A percentile compares a stretch with the other conserved stretches of the same genome.
These are phyloP conservation scores for Fusarium nanum DNA, from an alignment of 2,329 filamentous ascomycete genomes.

Conservation along the genomic window DNA sequence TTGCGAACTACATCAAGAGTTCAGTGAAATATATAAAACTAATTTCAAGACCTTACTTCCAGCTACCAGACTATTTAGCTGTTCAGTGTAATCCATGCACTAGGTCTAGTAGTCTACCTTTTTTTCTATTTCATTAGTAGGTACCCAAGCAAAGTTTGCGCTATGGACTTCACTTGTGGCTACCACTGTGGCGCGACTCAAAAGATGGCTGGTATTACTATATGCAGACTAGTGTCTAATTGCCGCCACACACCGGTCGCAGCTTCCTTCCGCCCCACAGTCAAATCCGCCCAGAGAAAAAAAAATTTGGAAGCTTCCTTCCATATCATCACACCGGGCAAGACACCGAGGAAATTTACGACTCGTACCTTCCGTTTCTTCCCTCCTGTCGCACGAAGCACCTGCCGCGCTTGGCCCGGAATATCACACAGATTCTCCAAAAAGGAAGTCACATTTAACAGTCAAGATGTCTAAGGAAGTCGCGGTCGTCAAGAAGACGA, in stretches of 20 bases:
- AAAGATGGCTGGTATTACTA: not conserved
- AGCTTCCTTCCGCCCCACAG: conserved; percentile 48
- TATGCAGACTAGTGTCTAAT: conserved; percentile 17
- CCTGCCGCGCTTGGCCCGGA: conserved; percentile 45
- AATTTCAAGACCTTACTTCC: not conserved
- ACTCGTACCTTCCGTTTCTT: conserved; percentile 44
- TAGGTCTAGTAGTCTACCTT: too few species aligned
- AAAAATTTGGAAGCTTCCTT: conserved; percentile 51
- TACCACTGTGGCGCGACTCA: not conserved
- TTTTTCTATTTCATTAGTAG: too few species aligned
- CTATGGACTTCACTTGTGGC: not conserved
- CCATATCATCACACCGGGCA: conserved; percentile 48
- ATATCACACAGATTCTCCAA: conserved; percentile 40
- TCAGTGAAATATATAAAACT: not conserved
- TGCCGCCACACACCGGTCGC: conserved; percentile 44
- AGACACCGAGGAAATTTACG: conserved; percentile 49
- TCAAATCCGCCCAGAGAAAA: conserved; percentile 47
- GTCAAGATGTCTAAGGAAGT: conserved; percentile 62
- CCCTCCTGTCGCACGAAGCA: conserved; percentile 45
- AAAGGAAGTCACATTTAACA: conserved; percentile 27
- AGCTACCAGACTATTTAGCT: too few species aligned
- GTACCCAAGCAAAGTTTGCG: too few species aligned
- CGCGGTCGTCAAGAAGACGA: conserved; percentile 49
- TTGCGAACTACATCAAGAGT: not conserved
- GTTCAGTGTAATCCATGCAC: too few species aligned